Conservation (phyloP, 495 filamentous ascomycete genomes). For the Chaetomidium leptoderma region DNA sequence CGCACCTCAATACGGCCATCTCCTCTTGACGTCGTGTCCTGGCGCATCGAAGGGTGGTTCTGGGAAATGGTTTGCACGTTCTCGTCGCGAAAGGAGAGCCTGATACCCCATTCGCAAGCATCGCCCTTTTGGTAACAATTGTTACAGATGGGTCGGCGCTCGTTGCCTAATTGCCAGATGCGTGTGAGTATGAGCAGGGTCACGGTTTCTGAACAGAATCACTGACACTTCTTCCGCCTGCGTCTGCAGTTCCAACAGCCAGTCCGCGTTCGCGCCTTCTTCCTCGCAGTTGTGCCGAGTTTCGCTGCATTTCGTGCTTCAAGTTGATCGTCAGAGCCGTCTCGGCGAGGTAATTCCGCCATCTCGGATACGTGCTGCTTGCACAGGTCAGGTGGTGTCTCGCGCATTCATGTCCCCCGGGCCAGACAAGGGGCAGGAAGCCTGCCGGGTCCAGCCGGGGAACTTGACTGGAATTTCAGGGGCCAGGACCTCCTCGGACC, state of each 20-base stretch:
- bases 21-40: neutral
- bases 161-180: neutral
- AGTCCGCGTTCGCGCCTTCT: neutral
- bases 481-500: no score
- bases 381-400: no score
- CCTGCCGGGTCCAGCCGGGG: no score
- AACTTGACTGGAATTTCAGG: no score
- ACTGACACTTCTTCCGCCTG: slow-evolving; percentile 3
- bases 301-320: neutral
- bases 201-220: neutral
- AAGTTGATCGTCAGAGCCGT: no score
- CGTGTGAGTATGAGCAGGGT: neutral
- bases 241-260: slow-evolving; percentile 1
- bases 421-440: no score
- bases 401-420: no score
- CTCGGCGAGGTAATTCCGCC: no score
- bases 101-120: slow-evolving; percentile 4
- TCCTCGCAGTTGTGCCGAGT: neutral
- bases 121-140: neutral
- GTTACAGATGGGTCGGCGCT: neutral
- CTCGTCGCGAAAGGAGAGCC: slow-evolving; percentile 5
- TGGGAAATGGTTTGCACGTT: neutral
- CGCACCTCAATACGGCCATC: slow-evolving; percentile 1
- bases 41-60: slow-evolving; percentile 1
- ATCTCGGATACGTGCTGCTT: no score